Percentiles rank a stretch among this genome's conserved stretches.
These are phyloP conservation scores for Durotheca rogersii DNA, from an alignment of 495 filamentous ascomycete species.

Conservation along the genomic window DNA sequence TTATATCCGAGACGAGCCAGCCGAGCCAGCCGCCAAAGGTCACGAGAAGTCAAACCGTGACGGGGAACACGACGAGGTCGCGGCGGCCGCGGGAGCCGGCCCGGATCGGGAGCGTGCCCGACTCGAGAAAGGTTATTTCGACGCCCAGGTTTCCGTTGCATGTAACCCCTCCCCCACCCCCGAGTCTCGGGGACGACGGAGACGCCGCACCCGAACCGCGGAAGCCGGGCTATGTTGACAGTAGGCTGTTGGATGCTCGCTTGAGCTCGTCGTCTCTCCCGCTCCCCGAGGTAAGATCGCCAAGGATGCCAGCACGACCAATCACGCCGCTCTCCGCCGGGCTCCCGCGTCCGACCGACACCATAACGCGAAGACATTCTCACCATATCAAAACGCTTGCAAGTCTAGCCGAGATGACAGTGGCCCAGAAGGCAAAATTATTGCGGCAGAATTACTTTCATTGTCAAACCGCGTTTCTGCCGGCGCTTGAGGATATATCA, in stretches of 20 bases:
- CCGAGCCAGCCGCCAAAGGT: constrained; percentile 47
- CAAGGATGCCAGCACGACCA: constrained; percentile 45
- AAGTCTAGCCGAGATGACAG: constrained; percentile 55
- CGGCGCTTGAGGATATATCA: constrained; percentile 73
- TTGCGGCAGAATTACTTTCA: constrained; percentile 73
- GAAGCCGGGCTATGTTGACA: constrained; percentile 41
- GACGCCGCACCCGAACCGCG: constrained; percentile 25
- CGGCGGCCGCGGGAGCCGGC: constrained; percentile 48
- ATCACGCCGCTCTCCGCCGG: constrained; percentile 53
- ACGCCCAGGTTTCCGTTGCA: constrained; percentile 34
- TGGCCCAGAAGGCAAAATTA: constrained; percentile 59
- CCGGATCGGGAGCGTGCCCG: constrained; percentile 42
- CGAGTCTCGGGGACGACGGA: constrained; percentile 18
- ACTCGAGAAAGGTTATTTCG: constrained; percentile 34
- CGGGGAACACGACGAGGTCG: constrained; percentile 45
- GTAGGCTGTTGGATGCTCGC: constrained; percentile 50
- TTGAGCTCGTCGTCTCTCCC: constrained; percentile 65
- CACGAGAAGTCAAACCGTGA: constrained; percentile 63
- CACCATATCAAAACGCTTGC: constrained; percentile 49
- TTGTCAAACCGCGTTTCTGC: constrained; percentile 69
- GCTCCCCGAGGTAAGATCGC: constrained; percentile 59
- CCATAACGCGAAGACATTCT: constrained; percentile 46
- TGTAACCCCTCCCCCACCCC: constrained; percentile 18
- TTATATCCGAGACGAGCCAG: constrained; percentile 54
- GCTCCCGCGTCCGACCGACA: constrained; percentile 52